Evolutionary conservation across 2,329 filamentous ascomycete genomes (phyloP).

Genomic region (Elsinoe perseae): DNA sequence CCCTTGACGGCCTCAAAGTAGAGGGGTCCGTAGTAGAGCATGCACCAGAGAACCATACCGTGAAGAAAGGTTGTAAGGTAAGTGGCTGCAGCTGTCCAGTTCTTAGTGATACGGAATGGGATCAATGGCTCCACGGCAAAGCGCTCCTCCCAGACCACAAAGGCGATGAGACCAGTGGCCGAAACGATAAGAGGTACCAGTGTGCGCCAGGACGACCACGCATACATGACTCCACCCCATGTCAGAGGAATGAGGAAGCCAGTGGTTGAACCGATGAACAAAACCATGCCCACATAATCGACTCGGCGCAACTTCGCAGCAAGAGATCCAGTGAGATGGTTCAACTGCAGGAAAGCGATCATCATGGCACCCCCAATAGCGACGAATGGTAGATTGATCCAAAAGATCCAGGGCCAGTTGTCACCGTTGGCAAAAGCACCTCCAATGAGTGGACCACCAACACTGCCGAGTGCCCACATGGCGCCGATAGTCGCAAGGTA

Average conservation of each 20-base stretch:
- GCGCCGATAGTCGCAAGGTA: slow-evolving; percentile 35
- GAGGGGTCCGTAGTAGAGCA: slow-evolving; percentile 36
- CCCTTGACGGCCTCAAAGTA: slow-evolving; percentile 38
- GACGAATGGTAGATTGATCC: slow-evolving; percentile 31
- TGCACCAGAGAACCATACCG: slow-evolving; percentile 27
- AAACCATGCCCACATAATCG: slow-evolving; percentile 40
- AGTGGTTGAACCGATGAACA: slow-evolving; percentile 36
- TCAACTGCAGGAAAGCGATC: slow-evolving; percentile 34
- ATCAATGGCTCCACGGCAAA: slow-evolving; percentile 32
- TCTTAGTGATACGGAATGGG: slow-evolving; percentile 25
- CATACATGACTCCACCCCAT: slow-evolving; percentile 37
- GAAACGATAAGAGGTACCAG: slow-evolving; percentile 41
- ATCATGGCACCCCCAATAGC: slow-evolving; percentile 26
- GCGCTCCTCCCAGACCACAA: slow-evolving; percentile 34
- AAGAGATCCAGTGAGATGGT: slow-evolving; percentile 22
- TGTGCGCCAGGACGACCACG: slow-evolving; percentile 37
- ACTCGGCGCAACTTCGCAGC: slow-evolving; percentile 25
- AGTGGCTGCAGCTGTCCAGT: slow-evolving; percentile 17
- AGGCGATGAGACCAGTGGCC: slow-evolving; percentile 32
- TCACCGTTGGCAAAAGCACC: slow-evolving; percentile 26
- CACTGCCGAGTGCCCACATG: slow-evolving; percentile 37
- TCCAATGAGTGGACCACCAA: slow-evolving; percentile 37
- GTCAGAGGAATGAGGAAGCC: slow-evolving; percentile 40
- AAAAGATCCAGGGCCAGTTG: slow-evolving; percentile 44
- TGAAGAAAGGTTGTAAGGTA: slow-evolving; percentile 35